Evolutionary conservation across 1,139 yeast species (phyloP).

Genomic region (Hansenula sp.): DNA sequence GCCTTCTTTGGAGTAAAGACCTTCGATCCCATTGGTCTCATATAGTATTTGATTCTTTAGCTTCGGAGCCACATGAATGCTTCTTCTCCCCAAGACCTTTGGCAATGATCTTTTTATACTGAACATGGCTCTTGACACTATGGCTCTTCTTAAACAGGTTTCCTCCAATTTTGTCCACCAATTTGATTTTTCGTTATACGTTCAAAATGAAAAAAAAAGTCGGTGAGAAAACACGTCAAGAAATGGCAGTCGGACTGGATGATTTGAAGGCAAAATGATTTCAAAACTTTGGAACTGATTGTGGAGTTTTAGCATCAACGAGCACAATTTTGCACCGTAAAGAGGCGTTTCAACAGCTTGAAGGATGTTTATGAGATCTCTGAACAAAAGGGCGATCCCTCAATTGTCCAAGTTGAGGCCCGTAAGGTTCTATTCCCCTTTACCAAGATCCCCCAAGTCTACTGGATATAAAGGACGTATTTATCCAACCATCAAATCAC

Average conservation of each 20-base stretch:
- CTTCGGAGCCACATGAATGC: conserved; percentile 35
- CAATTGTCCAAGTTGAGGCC: not conserved
- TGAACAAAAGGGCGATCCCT: too few relatives aligned
- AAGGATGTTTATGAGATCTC: too few relatives aligned
- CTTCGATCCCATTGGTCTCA: conserved; percentile 56
- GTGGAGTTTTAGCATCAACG: too few relatives aligned
- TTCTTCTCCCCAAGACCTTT: not conserved
- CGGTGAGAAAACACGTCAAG: too few relatives aligned
- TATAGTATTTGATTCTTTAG: conserved; percentile 41
- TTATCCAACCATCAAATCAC: not conserved
- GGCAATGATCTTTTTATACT: not conserved
- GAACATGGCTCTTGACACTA: not conserved
- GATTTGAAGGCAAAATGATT: too few relatives aligned
- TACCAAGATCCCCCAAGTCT: not conserved
- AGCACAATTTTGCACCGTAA: too few relatives aligned
- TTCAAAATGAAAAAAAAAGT: not conserved
- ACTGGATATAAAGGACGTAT: not conserved
- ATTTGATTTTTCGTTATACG: not conserved
- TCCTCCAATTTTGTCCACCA: not conserved
- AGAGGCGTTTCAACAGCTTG: too few relatives aligned
- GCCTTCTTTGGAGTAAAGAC: conserved; percentile 66
- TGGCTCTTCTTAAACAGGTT: not conserved
- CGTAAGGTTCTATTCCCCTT: conserved; percentile 1
- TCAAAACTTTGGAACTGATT: too few relatives aligned
- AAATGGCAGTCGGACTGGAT: too few relatives aligned